Base-by-base conservation (phyloP, 306 rosid species). In the Gleditsia sinensis region DNA sequence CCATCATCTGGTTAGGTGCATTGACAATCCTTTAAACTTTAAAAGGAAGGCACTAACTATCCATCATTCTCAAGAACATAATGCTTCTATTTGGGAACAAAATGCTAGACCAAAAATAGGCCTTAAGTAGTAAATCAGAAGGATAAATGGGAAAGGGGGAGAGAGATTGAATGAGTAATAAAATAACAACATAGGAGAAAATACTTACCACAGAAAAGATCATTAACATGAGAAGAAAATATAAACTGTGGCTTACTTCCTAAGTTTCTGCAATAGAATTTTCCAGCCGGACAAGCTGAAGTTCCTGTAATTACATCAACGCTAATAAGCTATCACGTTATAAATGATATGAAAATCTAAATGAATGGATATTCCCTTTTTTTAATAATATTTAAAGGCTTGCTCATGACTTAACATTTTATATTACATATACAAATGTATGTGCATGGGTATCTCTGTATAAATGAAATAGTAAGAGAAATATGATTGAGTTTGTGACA, bases 241-340 rank as follows among this genome's bases (percentile, higher is more conserved):
- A 91, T 81, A 27, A 94, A 89, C 49, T 62, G 68, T 5, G 98
- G 97, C 56, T 56, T 91, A 84, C 96, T 94, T 75, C 98, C 98
- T 30, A 87, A 71, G 71, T 94, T 94, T 69, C 79, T 80, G 81
- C 96, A 91, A 60, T 88, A 91, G 78, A 94, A 94, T 71, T 86
- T 91, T 17, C 90, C 92, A 1, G 82, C 72, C 0, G 89, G 84
- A 70, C 97, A 94, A 73, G 98, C 97, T 20, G 97, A 88, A 80
- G 98, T 94, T 67, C 98, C 98, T 94, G 90, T 66, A 78, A 53
- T 72, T 33, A 63, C 67, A 83, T 10, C 53, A 58, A 63, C 76
- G 62, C 12, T 72, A 79, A 57, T 14, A 61, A 57, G 72, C 54
- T 34, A 61, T 9, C 62, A 62, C 25, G 80, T 55, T 66, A 61